Evolutionary conservation across 2,329 filamentous ascomycete genomes (phyloP).

Genomic region (Fusarium coffeatum): DNA sequence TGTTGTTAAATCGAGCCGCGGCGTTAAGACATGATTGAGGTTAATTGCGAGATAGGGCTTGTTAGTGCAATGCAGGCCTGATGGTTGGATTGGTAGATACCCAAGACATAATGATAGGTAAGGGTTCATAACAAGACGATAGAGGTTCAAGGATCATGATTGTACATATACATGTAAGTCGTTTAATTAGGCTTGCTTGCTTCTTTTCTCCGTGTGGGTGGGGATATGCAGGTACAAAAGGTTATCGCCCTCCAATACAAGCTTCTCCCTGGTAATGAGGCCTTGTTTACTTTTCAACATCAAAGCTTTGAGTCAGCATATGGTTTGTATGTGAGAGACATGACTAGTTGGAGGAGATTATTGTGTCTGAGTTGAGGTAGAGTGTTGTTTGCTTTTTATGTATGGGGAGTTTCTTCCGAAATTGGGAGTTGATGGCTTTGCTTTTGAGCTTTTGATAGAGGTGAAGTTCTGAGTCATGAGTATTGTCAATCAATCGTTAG

Average conservation of each 20-base stretch:
- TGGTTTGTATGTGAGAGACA: neutral
- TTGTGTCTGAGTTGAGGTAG: neutral
- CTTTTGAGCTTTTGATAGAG: neutral
- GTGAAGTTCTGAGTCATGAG: neutral
- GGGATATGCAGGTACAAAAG: slow-evolving; percentile 34
- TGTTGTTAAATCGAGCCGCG: slow-evolving; percentile 6
- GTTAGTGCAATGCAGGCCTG: no score
- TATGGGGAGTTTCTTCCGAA: neutral
- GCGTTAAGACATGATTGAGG: neutral
- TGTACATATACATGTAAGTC: neutral
- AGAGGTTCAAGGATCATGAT: neutral
- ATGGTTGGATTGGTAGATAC: neutral
- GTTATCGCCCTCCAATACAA: slow-evolving; percentile 14
- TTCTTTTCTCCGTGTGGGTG: neutral
- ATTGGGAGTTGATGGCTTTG: neutral
- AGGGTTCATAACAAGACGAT: neutral
- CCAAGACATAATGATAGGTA: neutral
- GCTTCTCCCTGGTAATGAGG: neutral
- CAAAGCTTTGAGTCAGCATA: neutral
- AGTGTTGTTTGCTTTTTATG: neutral
- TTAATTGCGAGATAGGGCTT: neutral
- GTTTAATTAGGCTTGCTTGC: neutral
- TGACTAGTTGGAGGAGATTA: neutral
- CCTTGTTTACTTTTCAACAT: neutral
- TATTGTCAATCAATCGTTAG: neutral